A percentile compares a stretch with the other conserved stretches of the same genome.
Evolutionary conservation across 495 filamentous ascomycete genomes (phyloP).

Genomic region (Podospora conica): DNA sequence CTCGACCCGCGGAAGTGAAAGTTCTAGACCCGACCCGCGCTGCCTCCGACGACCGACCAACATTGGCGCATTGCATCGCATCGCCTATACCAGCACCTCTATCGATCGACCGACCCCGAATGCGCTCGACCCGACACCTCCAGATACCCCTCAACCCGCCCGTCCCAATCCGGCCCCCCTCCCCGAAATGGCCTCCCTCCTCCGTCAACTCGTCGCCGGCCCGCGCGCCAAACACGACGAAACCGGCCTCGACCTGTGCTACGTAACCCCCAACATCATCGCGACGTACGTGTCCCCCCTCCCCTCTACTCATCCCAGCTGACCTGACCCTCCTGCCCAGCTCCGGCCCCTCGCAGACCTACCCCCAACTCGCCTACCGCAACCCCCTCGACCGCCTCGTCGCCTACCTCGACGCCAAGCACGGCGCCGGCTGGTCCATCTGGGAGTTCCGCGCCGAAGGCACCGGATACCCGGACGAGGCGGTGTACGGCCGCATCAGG

Average conservation of each 20-base stretch:
- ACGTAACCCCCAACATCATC: slow-evolving; percentile 75
- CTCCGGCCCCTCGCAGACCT: slow-evolving; percentile 84
- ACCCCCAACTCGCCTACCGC: slow-evolving; percentile 84
- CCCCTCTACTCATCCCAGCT: neutral
- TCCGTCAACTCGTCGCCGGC: slow-evolving; percentile 59
- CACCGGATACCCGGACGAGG: slow-evolving; percentile 86
- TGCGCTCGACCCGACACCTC: neutral
- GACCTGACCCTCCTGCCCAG: slow-evolving; percentile 13
- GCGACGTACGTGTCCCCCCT: slow-evolving; percentile 45
- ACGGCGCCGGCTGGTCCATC: slow-evolving; percentile 79
- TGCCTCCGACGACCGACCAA: neutral
- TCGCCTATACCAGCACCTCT: neutral
- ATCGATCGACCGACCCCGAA: neutral
- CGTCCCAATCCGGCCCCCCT: neutral
- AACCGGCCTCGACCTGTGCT: slow-evolving; percentile 88
- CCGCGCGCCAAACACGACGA: slow-evolving; percentile 78
- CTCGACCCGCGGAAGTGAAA: too few relatives aligned
- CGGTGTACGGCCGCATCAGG: slow-evolving; percentile 73
- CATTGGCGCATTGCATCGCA: neutral
- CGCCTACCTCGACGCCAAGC: slow-evolving; percentile 75
- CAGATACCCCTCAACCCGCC: neutral
- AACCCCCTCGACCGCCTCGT: slow-evolving; percentile 84
- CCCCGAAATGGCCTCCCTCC: slow-evolving; percentile 43
- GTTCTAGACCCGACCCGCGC: neutral
- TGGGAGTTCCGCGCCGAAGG: slow-evolving; percentile 98